Conservation (phyloP, 2,329 filamentous ascomycete genomes). For the Pseudogymnoascus sp. region DNA sequence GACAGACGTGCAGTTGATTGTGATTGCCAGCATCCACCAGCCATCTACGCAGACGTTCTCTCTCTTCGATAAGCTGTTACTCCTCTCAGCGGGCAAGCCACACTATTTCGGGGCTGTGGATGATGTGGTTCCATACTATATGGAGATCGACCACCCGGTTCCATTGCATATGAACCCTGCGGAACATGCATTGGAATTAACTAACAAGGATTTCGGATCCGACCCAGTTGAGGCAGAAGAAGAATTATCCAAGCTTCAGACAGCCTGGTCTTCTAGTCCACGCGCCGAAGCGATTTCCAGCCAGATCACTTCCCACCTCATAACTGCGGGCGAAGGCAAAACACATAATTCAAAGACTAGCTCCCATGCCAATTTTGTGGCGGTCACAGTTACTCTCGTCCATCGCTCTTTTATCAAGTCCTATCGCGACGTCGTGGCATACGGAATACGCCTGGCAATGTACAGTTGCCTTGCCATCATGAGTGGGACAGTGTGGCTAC, state of each 20-base stretch:
- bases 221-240: slow-evolving; percentile 40
- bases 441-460: slow-evolving; percentile 77
- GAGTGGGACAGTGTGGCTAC: slow-evolving; percentile 83
- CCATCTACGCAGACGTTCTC: slow-evolving; percentile 74
- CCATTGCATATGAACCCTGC: slow-evolving; percentile 71
- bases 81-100: slow-evolving; percentile 64
- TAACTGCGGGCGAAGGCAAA: neutral
- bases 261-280: slow-evolving; percentile 47
- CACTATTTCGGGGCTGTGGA: slow-evolving; percentile 65
- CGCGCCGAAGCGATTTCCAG: slow-evolving; percentile 30
- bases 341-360: neutral
- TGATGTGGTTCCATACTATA: slow-evolving; percentile 56
- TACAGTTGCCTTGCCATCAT: slow-evolving; percentile 73
- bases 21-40: slow-evolving; percentile 80
- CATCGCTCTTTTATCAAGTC: slow-evolving; percentile 78
- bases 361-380: slow-evolving; percentile 15
- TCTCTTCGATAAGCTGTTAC: slow-evolving; percentile 71
- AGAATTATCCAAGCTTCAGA: slow-evolving; percentile 47
- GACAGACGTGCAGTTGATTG: slow-evolving; percentile 50
- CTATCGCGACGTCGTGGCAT: slow-evolving; percentile 76
- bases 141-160: slow-evolving; percentile 51
- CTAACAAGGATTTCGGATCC: slow-evolving; percentile 67
- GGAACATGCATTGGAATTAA: slow-evolving; percentile 70
- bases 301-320: slow-evolving; percentile 22
- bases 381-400: slow-evolving; percentile 57